Evolutionary conservation across 1,284 basidiomycete species (phyloP).

Genomic region (Hemileia vastatrix): DNA sequence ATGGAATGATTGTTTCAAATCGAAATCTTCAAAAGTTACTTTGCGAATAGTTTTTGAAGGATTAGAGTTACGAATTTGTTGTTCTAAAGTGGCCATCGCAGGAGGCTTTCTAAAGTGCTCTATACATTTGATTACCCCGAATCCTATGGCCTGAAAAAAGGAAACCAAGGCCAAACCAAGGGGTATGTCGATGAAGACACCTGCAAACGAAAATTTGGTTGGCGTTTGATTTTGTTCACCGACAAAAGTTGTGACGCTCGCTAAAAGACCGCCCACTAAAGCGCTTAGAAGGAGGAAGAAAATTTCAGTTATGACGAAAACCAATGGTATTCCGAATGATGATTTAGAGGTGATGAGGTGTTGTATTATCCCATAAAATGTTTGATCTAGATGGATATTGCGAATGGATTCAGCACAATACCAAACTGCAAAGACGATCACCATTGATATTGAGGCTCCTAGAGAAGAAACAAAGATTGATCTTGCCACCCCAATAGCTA

Average conservation of each 20-base stretch:
- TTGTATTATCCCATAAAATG: conserved; percentile 20
- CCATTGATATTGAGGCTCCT: conserved; percentile 22
- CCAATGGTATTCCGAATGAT: conserved; percentile 6
- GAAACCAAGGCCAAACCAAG: conserved; percentile 17
- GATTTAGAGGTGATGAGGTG: not conserved
- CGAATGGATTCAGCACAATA: conserved; percentile 16
- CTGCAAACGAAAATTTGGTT: conserved; percentile 18
- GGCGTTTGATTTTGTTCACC: conserved; percentile 24
- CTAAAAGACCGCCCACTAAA: conserved; percentile 21
- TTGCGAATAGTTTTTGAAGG: no score
- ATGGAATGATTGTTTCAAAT: no score
- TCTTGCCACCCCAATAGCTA: conserved; percentile 22
- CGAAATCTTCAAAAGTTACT: no score
- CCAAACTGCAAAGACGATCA: conserved; percentile 18
- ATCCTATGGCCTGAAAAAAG: conserved; percentile 17
- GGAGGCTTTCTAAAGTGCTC: conserved; percentile 14
- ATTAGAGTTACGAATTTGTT: no score
- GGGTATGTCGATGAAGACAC: conserved; percentile 20
- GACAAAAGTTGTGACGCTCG: conserved; percentile 20
- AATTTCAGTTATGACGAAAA: conserved; percentile 14
- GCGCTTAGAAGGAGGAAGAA: conserved; percentile 8
- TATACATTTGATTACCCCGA: conserved; percentile 5
- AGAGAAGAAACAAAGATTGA: conserved; percentile 22
- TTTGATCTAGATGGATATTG: conserved; percentile 20
- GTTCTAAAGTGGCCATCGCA: no score